These are phyloP conservation scores for Reticulascus tulasneorum DNA, from an alignment of 2,329 filamentous ascomycete genomes.

Conservation along the genomic window DNA sequence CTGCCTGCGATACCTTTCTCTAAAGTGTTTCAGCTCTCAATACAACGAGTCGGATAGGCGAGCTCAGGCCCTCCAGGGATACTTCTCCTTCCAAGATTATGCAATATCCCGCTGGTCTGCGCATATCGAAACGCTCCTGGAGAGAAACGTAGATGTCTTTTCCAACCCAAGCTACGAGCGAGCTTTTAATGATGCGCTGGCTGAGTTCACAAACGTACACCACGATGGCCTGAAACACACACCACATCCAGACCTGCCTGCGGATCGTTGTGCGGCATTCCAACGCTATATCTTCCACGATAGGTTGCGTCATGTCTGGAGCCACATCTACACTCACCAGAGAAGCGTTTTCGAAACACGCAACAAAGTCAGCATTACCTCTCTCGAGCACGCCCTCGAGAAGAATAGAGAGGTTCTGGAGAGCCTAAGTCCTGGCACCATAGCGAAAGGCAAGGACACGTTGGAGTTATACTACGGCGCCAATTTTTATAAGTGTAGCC, in stretches of 20 bases:
- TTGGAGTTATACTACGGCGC: constrained; percentile 30
- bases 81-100: constrained; percentile 35
- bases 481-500: constrained; percentile 35
- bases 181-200: constrained; percentile 4
- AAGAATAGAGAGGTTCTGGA: constrained; percentile 26
- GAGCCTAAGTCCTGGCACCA: constrained; percentile 6
- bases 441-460: not conserved
- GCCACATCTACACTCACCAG: constrained; percentile 17
- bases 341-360: constrained; percentile 12
- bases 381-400: constrained; percentile 19
- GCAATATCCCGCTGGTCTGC: constrained; percentile 28
- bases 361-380: constrained; percentile 26
- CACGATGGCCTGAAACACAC: constrained; percentile 1
- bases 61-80: constrained; percentile 17
- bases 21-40: constrained; percentile 23
- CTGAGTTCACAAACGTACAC: constrained; percentile 4
- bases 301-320: constrained; percentile 14
- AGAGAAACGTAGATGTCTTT: constrained; percentile 8
- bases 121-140: constrained; percentile 24
- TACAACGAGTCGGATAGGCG: constrained; percentile 11
- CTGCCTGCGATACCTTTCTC: constrained; percentile 30
- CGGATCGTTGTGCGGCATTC: constrained; percentile 13
- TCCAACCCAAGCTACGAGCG: not conserved
- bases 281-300: constrained; percentile 11
- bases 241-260: not conserved